Evolutionary conservation across 2,329 filamentous ascomycete genomes (phyloP).

Genomic region (Juglanconis juglandina): DNA sequence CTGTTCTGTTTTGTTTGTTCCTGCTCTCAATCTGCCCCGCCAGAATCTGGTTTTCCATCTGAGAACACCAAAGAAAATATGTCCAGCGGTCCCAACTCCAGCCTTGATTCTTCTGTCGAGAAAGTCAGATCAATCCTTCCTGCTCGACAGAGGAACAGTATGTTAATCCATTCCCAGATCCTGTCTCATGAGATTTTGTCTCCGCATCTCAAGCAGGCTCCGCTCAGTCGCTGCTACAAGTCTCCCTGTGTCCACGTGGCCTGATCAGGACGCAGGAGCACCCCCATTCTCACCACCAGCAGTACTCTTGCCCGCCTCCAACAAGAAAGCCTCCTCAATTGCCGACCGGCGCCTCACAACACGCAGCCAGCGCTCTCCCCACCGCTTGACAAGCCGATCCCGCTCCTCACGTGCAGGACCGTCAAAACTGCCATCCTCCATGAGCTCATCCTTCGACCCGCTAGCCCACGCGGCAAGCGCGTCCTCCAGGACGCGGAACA

Average conservation of each 20-base stretch:
- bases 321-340: constrained; percentile 72
- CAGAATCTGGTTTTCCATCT: no score
- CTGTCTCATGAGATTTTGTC: no score
- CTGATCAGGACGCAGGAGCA: neutral
- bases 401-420: constrained; percentile 52
- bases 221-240: neutral
- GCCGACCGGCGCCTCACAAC: constrained; percentile 79
- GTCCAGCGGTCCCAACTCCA: no score
- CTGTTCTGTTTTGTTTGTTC: no score
- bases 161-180: no score
- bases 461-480: constrained; percentile 68
- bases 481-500: constrained; percentile 81
- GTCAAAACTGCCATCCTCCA: constrained; percentile 50
- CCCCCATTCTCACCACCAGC: neutral
- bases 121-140: no score
- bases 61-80: no score
- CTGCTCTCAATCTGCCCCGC: no score
- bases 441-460: constrained; percentile 70
- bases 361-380: constrained; percentile 82
- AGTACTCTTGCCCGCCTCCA: constrained; percentile 32
- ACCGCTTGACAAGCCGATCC: constrained; percentile 66
- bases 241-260: no score
- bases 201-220: neutral
- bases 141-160: no score
- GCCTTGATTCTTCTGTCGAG: no score